Conservation (phyloP, 176 grass and related monocot genomes). For the Sorghum bicolor region DNA sequence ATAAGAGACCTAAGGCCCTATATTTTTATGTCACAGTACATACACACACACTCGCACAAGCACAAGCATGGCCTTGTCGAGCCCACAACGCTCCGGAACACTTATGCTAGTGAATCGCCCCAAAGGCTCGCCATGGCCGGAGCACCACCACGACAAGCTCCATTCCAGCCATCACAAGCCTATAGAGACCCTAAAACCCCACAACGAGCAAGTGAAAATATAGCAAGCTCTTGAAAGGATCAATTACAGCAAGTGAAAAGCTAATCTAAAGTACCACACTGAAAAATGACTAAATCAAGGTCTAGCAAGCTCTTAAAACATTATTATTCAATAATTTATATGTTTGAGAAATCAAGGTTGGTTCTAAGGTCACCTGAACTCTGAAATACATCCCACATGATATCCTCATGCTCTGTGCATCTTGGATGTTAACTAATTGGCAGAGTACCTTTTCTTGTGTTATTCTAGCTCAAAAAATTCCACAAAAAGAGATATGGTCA, state of each 20-base stretch:
- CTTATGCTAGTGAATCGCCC: no score
- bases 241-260: background rate
- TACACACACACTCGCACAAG: no score
- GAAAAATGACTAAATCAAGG: background rate
- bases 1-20: no score
- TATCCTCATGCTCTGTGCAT: no score
- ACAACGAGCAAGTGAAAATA: no score
- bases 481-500: conserved; percentile 25
- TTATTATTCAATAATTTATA: background rate
- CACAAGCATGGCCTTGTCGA: no score
- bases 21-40: no score
- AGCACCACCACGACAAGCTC: no score
- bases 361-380: conserved; percentile 58
- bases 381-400: conserved; percentile 84
- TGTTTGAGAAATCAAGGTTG: conserved; percentile 15
- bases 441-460: conserved; percentile 87
- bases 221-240: background rate
- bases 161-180: no score
- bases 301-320: background rate
- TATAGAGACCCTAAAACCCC: no score
- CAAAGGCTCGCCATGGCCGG: no score
- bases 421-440: conserved; percentile 72
- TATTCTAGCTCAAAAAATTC: conserved; percentile 95
- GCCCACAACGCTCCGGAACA: no score
- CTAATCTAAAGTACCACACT: background rate